Evolutionary conservation across 1,139 yeast genomes (phyloP), one percentile per base, ranked within the genome.

Genomic region (Blastobotrys petasosporus): DNA sequence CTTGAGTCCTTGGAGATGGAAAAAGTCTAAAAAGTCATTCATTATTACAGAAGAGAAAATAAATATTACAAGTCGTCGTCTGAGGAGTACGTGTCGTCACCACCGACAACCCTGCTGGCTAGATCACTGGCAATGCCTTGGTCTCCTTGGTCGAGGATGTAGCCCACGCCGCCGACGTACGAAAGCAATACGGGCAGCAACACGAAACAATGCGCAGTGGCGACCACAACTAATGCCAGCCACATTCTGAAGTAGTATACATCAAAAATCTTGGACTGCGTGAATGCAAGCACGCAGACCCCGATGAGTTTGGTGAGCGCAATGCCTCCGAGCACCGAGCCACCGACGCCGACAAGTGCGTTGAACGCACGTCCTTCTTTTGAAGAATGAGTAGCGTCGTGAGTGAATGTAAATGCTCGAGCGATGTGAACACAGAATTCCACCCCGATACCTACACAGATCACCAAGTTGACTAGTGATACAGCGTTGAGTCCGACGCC

Each of bases 181-280:
- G 88, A 75, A 39, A 90, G 69, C 25, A 83, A 62, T 2, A 86
- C 77, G 0, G 98, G 98, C 43, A 90, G 69, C 48, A 90, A 77
- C 36, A 85, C 73, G 45, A 92, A 72, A 1, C 94, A 78, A 61
- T 90, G 97, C 0, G 82, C 54, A 0, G 90, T 80, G 1, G 95
- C 95, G 45, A 85, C 71, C 2, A 82, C 54, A 8, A 92, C 83
- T 52, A 92, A 71, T 1, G 87, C 71, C n/a, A 85, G 69, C 97
- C 97, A 92, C 97, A 92, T 88, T 51, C 96, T 68, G 72, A 92
- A 92, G 62, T 92, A 92, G 63, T 86, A 92, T 1, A 92, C 78
- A 54, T 88, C 94, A 63, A 90, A 92, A 32, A 92, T 90, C 64
- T 84, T 80, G 30, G 95, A 85, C 50, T 77, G 70, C 0, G 97